Base-by-base conservation (phyloP, 495 filamentous ascomycete genomes). In the Xylaria palmicola region DNA sequence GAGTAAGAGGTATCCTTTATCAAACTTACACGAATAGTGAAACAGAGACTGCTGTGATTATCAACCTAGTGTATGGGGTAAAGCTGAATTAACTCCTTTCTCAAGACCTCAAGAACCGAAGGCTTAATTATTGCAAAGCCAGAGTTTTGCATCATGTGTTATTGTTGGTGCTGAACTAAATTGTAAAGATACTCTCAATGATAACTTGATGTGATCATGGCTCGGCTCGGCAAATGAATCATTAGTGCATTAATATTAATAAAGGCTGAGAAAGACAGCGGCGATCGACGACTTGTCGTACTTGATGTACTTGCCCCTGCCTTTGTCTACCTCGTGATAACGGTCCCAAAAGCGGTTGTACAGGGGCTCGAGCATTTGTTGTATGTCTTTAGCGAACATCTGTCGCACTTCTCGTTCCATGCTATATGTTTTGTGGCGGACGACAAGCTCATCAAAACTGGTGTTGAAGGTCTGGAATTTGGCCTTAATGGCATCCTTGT, bases 271-370 rank as follows among this genome's bases (percentile, higher is more conserved):
- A 66, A 87, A 83, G 32, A 87, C 77, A 30, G 77, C 77, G 17
- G 83, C 78, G 50, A 87, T 82, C 2, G 73, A 74, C 17, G 81
- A 82, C 77, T 97, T 97, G 76, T 97, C 92, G 71, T 94, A 98
- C 79, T 93, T 96, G 75, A 93, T 91, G 75, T 98, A 96, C 76
- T 98, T 98, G 60, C 92, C 92, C 72, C 90, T 90, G 32, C 94
- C 92, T 75, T 94, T 97, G 75, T 98, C 96, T 65, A 97, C 82
- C 78, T 98, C 94, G 72, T 97, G 93, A 75, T 99, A 99, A 19
- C 93, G 86, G 76, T 98, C 95, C 81, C 91, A 97, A 76, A 98
- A 99, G 12, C 95, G 84, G 51, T 86, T 86, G 79, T 99, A 99
- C 17, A 99, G 82, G 45, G 95, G 92, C 76, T 97, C 93, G 44